These are phyloP conservation scores for Debaryomyces psychrophilus DNA, from an alignment of 1,139 yeast genomes.

Conservation along the genomic window DNA sequence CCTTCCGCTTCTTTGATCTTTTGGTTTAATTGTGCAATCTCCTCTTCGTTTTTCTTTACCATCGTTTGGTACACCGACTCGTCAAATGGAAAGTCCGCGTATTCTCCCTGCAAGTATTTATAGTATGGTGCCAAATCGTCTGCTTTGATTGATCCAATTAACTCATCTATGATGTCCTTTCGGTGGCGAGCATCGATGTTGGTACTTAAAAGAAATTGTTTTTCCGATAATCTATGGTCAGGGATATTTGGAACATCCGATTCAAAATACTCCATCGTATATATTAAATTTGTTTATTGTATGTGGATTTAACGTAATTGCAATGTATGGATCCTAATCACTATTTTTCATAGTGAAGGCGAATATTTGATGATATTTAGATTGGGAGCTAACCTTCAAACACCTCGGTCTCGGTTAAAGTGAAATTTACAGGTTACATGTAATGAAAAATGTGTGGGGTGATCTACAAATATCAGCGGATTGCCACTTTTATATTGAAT, in stretches of 20 bases:
- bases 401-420: background rate
- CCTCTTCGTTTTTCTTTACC: constrained; percentile 54
- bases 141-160: constrained; percentile 57
- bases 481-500: background rate
- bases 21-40: constrained; percentile 59
- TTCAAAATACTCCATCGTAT: constrained; percentile 34
- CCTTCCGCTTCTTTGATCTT: constrained; percentile 75
- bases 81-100: constrained; percentile 57
- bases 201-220: constrained; percentile 64
- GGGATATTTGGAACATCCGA: constrained; percentile 69
- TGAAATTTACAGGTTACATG: constrained; percentile 6
- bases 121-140: constrained; percentile 86
- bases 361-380: constrained; percentile 6
- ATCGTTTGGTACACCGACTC: constrained; percentile 55
- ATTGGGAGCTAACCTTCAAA: constrained; percentile 8
- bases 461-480: background rate
- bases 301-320: background rate
- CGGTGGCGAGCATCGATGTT: constrained; percentile 39
- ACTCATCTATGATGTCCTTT: constrained; percentile 44
- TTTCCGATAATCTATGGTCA: constrained; percentile 76
- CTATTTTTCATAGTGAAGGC: constrained; percentile 3
- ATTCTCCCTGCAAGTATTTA: constrained; percentile 61
- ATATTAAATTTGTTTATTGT: background rate
- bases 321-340: background rate
- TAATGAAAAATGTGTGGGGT: constrained; percentile 8